Percentiles rank a stretch among this genome's conserved stretches.
Conservation (phyloP, 2,329 filamentous ascomycete genomes). For the Fusarium buxicola region DNA sequence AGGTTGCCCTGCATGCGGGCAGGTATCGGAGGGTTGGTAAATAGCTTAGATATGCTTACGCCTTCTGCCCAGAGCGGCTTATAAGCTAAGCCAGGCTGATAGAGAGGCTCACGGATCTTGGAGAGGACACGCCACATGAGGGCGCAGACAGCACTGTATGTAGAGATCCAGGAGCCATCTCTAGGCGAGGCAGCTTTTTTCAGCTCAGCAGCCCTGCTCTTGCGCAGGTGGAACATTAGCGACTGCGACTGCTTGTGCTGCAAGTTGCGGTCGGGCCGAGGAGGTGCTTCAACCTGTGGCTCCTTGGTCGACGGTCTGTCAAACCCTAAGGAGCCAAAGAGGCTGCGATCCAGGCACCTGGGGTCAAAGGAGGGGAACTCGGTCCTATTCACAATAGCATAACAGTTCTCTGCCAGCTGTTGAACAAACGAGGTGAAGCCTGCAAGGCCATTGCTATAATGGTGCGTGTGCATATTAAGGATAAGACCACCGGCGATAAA, state of each 20-base stretch:
- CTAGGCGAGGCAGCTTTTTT: conserved; percentile 17
- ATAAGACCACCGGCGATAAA: conserved; percentile 56
- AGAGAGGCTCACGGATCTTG: conserved; percentile 50
- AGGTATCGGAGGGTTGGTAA: conserved; percentile 49
- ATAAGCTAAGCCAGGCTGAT: conserved; percentile 45
- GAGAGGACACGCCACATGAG: conserved; percentile 56
- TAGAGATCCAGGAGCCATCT: conserved; percentile 54
- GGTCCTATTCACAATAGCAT: conserved; percentile 47
- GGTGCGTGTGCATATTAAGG: conserved; percentile 55
- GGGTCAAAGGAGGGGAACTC: conserved; percentile 51
- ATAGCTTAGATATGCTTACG: conserved; percentile 52
- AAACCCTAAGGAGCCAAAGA: conserved; percentile 40
- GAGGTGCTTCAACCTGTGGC: conserved; percentile 14
- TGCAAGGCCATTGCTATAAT: conserved; percentile 55
- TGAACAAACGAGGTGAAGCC: conserved; percentile 52
- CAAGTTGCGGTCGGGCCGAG: conserved; percentile 4
- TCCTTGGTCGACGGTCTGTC: conserved; percentile 6
- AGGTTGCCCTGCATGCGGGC: conserved; percentile 53
- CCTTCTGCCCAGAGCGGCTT: conserved; percentile 51
- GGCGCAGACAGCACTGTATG: conserved; percentile 57
- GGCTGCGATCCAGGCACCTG: conserved; percentile 50
- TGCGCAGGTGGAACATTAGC: conserved; percentile 21
- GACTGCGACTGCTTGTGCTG: conserved; percentile 17
- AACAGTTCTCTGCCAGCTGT: conserved; percentile 58
- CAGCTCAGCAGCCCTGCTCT: conserved; percentile 15